Evolutionary conservation across 768 basidiomycete species (phyloP).

Genomic region (Pisolithus albus): DNA sequence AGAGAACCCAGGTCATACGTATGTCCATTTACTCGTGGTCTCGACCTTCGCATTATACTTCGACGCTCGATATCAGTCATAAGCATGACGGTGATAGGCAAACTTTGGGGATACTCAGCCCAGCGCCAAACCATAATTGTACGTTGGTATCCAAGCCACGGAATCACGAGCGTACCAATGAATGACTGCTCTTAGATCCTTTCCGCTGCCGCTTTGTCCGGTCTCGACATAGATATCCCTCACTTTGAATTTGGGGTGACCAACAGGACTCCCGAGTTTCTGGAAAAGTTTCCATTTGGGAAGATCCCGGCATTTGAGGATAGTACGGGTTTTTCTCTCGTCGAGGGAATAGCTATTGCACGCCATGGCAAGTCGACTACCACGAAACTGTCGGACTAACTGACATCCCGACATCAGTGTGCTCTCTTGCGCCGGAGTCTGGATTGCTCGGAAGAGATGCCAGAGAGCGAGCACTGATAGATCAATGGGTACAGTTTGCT

Average conservation of each 20-base stretch:
- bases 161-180: background rate
- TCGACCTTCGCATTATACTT: background rate
- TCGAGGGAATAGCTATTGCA: conserved; percentile 25
- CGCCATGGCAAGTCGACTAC: conserved; percentile 17
- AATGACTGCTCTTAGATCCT: conserved; percentile 14
- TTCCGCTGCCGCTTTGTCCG: conserved; percentile 16
- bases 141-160: conserved; percentile 4
- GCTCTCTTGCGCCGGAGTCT: conserved; percentile 20
- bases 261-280: conserved; percentile 22
- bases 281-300: conserved; percentile 24
- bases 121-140: conserved; percentile 26
- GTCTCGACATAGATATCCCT: conserved; percentile 20
- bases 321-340: conserved; percentile 15
- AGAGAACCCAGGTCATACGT: background rate
- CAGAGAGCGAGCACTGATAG: conserved; percentile 21
- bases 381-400: background rate
- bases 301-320: conserved; percentile 24
- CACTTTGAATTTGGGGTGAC: conserved; percentile 18
- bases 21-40: background rate
- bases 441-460: conserved; percentile 19
- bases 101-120: conserved; percentile 16
- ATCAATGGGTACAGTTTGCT: conserved; percentile 27
- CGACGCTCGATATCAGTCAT: background rate
- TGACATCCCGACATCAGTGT: conserved; percentile 10
- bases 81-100: conserved; percentile 21